Evolutionary conservation across 345 rosid genomes (phyloP), one percentile per base, ranked within the genome.

Genomic region (Populus deltoides): DNA sequence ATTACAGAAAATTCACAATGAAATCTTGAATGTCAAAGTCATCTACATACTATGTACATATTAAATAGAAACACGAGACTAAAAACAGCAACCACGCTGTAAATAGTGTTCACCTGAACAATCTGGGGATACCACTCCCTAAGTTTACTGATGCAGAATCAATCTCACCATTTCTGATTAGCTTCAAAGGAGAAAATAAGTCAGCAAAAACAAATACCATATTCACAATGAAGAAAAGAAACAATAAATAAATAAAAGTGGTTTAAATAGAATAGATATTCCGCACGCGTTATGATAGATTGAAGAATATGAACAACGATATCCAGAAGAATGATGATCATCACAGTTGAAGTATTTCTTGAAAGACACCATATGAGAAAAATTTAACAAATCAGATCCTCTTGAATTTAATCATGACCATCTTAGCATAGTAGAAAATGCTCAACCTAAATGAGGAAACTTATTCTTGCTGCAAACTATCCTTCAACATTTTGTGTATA

Each of bases 61-160:
- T 43, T n/a, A 63, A 39, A n/a, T 17, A 51, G 45, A 2, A 16
- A 59, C 16, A 22, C 29, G 43, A 24, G 59, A 55, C 71, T 22
- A 5, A 39, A 38, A 70, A 70, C 16, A 38, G 51, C 17, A 39
- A 41, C 20, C 25, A 9, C 7, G 0, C 7, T 38, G 20, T 36
- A 70, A 15, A 45, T 12, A 25, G 55, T 22, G 75, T 68, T 77
- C 71, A 96, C 99, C 98, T 93, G 89, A 79, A 92, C 87, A 75
- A 91, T 86, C 80, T 92, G 90, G 72, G 99, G 99, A 87, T 91
- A 90, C 91, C 89, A 92, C 39, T 88, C n/a, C 90, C n/a, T 88
- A 70, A 96, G 94, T 79, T 86, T 85, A 77, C 68, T 76, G 59
- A 93, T 68, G 94, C 94, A 66, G 87, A 86, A 86, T 91, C 93